Conservation (phyloP, 2,329 filamentous ascomycete species). For the Mycosphaerella arachidis region DNA sequence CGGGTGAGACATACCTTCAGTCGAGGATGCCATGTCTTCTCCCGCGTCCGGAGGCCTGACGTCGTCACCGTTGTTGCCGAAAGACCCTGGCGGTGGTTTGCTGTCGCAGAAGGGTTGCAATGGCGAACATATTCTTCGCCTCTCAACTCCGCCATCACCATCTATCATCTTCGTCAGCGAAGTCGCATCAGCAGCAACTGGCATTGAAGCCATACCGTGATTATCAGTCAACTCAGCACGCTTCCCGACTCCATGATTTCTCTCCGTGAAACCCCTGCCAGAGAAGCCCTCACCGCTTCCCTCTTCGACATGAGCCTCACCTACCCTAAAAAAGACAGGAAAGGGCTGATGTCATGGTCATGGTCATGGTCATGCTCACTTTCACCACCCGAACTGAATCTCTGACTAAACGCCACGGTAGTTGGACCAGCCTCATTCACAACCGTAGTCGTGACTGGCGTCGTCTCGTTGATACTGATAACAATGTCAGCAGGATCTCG, state of each 20-base stretch:
- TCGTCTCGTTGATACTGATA: background rate
- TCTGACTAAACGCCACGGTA: background rate
- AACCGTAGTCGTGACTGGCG: background rate
- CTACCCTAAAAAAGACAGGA: background rate
- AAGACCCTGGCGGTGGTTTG: too few relatives aligned
- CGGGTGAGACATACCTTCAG: too few relatives aligned
- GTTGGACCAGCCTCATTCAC: background rate
- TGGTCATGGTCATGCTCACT: slow-evolving; percentile 9
- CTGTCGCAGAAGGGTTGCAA: too few relatives aligned
- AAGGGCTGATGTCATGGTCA: slow-evolving; percentile 7
- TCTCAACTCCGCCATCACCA: too few relatives aligned
- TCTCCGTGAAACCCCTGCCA: background rate
- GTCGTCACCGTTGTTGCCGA: too few relatives aligned
- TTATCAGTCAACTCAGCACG: background rate
- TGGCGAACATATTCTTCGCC: too few relatives aligned
- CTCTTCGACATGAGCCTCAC: background rate
- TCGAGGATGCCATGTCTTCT: too few relatives aligned
- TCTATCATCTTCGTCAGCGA: too few relatives aligned
- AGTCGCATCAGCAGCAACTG: too few relatives aligned
- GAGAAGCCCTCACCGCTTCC: background rate
- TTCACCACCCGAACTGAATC: background rate
- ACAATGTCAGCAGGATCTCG: background rate
- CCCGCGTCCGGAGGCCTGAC: too few relatives aligned
- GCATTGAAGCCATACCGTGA: background rate
- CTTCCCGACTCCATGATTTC: background rate